phyloP scores from a whole-genome alignment of 1,284 basidiomycete species.

The Neonothopanus nambi region DNA sequence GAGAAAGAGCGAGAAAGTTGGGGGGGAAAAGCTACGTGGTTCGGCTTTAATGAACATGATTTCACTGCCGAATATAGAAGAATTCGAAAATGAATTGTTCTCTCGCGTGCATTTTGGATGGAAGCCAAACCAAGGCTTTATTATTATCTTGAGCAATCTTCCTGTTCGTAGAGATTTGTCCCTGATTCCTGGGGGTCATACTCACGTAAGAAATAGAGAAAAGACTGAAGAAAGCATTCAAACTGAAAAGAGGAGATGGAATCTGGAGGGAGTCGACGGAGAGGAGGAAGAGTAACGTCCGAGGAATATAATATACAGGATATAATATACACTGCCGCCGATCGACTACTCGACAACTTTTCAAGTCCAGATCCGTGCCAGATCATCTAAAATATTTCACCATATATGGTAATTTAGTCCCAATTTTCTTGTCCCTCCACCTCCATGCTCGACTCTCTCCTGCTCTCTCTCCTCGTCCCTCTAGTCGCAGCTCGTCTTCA shows the following conservation, averaged over 20 bases:
- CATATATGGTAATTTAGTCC: constrained; percentile 15
- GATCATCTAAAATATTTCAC: too few relatives aligned
- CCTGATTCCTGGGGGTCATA: constrained; percentile 52
- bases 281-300: too few relatives aligned
- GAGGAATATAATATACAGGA: too few relatives aligned
- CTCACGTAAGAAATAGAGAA: constrained; percentile 55
- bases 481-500: constrained; percentile 41
- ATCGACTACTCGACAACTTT: too few relatives aligned
- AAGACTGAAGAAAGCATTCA: neutral
- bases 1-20: constrained; percentile 57
- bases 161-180: constrained; percentile 46
- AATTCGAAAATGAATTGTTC: constrained; percentile 54
- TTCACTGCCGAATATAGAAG: constrained; percentile 60
- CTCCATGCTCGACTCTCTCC: constrained; percentile 4
- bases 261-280: too few relatives aligned
- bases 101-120: constrained; percentile 19
- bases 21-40: constrained; percentile 52
- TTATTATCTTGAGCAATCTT: constrained; percentile 64
- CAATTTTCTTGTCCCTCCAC: too few relatives aligned
- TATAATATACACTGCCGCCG: too few relatives aligned
- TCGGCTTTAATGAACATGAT: constrained; percentile 73
- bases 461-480: constrained; percentile 5
- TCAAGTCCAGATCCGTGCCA: too few relatives aligned
- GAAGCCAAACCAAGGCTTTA: constrained; percentile 49
- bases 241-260: too few relatives aligned